Base-by-base conservation (phyloP, 441 rosid genomes). In the Mallotus japonicus region DNA sequence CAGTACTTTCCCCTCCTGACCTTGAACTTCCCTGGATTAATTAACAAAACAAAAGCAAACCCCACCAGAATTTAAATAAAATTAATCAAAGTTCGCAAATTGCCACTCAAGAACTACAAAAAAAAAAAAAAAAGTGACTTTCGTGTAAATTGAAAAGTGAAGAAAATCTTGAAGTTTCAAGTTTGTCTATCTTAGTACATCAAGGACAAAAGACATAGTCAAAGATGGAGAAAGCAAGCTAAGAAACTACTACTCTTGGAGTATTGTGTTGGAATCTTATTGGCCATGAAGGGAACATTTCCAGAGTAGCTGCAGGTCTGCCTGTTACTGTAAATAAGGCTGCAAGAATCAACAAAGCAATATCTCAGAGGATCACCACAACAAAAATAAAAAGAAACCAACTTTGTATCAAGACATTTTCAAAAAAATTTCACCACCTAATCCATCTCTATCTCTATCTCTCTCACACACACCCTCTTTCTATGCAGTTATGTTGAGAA, bases 251-350 rank as follows among this genome's bases (percentile, higher is more conserved):
- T 88, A 77, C 83, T 74, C 87, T 85, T 75, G 89, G 93, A 81
- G 92, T 95, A 37, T 37, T 37, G 73, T 90, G 97, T 72, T 92
- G 96, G 84, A 87, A 87, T 88, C 96, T 95, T 71, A 95, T 90
- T 87, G 99, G 98, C 98, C 97, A 91, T 65, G 99, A 88, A 83
- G 98, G 99, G 88, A 93, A 95, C 95, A 93, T 93, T 83, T 95
- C 99, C 90, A 93, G 94, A 81, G 99, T 89, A 72, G 99, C 95
- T 79, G 97, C 92, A 78, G 96, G 93, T 77, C 90, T 88, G 78
- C 88, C 89, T 82, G 84, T 47, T 68, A 71, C 84, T 79, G 93
- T 80, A 73, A 86, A 87, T 71, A 90, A 90, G 87, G 92, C 98
- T 93, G 99, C 89, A 83, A 82, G 79, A 79, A 85, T 77, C 85